phyloP scores from a whole-genome alignment of 352 stramenopile genomes.

The Aphanomyces euteiches region DNA sequence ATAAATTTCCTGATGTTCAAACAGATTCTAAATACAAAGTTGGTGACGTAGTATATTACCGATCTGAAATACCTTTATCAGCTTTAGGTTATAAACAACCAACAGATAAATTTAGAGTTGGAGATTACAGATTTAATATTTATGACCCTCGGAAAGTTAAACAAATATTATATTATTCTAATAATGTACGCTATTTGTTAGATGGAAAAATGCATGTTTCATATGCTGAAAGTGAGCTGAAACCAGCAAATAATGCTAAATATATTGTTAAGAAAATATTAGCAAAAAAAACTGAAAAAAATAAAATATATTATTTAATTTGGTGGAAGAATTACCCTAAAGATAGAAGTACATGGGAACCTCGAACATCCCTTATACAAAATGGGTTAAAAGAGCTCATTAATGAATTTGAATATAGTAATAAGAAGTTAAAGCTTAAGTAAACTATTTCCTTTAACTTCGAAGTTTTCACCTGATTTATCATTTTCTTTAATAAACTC shows the following conservation, averaged over 20 bases:
- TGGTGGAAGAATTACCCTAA: slow-evolving; percentile 16
- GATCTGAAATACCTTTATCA: slow-evolving; percentile 1
- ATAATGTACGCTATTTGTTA: not conserved
- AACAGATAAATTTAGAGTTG: slow-evolving; percentile 20
- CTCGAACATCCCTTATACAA: not conserved
- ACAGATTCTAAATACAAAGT: slow-evolving; percentile 30
- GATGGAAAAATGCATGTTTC: not conserved
- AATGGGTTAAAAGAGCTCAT: slow-evolving; percentile 11
- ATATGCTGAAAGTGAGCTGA: not conserved
- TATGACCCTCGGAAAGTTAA: not conserved
- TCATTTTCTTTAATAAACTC: slow-evolving; percentile 21
- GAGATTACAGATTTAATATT: not conserved
- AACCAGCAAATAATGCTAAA: not conserved
- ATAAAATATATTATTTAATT: slow-evolving; percentile 20
- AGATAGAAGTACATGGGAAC: slow-evolving; percentile 11
- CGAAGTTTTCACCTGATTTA: slow-evolving; percentile 8
- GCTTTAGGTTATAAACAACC: slow-evolving; percentile 30
- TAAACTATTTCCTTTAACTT: slow-evolving; percentile 5
- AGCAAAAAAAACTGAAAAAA: slow-evolving; percentile 16
- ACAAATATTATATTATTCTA: slow-evolving; percentile 16
- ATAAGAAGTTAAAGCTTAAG: slow-evolving; percentile 17
- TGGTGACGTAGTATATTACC: slow-evolving; percentile 13
- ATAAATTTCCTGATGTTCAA: slow-evolving; percentile 18
- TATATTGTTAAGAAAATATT: slow-evolving; percentile 18
- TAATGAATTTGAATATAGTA: slow-evolving; percentile 17